phyloP scores from a whole-genome alignment of 2,329 filamentous ascomycete genomes.

The Diaporthe longicolla region DNA sequence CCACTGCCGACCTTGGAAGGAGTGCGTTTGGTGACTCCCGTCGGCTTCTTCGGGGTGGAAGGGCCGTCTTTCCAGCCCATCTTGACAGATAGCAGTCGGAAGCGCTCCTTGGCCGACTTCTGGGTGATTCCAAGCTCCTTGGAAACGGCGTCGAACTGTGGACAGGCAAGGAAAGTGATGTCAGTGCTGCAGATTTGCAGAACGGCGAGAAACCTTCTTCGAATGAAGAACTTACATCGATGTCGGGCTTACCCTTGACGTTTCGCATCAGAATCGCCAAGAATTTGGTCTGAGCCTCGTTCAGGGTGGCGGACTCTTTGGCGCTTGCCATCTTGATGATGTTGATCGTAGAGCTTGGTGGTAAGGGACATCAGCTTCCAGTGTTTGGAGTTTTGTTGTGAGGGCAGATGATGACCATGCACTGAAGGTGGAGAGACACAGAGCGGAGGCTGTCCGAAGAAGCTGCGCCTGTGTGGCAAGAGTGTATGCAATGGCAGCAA shows the following conservation, averaged over 20 bases:
- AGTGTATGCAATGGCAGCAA: background rate
- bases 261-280: conserved; percentile 38
- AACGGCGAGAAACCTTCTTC: background rate
- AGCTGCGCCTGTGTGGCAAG: background rate
- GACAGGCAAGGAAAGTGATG: background rate
- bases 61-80: conserved; percentile 36
- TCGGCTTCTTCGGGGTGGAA: conserved; percentile 27
- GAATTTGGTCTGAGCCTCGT: conserved; percentile 40
- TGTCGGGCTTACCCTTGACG: conserved; percentile 42
- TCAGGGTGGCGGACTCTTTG: background rate
- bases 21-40: conserved; percentile 36
- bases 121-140: conserved; percentile 22
- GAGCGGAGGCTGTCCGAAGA: too few species aligned
- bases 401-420: background rate
- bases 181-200: background rate
- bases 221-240: conserved; percentile 37
- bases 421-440: background rate
- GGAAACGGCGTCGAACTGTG: conserved; percentile 42
- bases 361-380: background rate
- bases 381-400: background rate
- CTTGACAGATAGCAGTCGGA: conserved; percentile 41
- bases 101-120: conserved; percentile 43
- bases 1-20: conserved; percentile 12
- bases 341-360: background rate
- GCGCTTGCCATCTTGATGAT: background rate